Percentiles rank a stretch among this genome's conserved stretches.
Evolutionary conservation across 164 flowering plant species (phyloP).

Genomic region (Stephania japonica): DNA sequence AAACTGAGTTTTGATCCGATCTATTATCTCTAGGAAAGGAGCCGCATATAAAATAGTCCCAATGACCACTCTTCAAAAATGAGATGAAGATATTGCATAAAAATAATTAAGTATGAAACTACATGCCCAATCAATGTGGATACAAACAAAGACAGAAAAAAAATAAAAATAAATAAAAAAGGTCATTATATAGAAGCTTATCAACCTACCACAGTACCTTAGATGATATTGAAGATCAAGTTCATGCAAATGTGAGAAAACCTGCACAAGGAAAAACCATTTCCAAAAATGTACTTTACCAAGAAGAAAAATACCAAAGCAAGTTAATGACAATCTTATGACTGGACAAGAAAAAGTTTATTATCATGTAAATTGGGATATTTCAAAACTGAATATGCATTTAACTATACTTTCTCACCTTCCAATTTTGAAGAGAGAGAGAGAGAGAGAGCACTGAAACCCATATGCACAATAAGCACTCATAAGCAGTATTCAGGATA

Average conservation of each 20-base stretch:
- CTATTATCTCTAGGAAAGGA: too few relatives aligned
- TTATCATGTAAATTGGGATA: not conserved
- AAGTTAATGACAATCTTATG: not conserved
- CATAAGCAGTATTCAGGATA: too few relatives aligned
- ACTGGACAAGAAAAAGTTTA: not conserved
- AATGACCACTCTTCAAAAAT: not conserved
- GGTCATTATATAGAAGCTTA: too few relatives aligned
- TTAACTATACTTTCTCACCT: too few relatives aligned
- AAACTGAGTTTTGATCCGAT: too few relatives aligned
- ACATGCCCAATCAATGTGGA: not conserved
- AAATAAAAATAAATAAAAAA: too few relatives aligned
- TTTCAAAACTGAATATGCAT: not conserved
- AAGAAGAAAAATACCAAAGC: not conserved
- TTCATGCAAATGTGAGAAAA: constrained; percentile 86
- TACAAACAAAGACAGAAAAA: not conserved
- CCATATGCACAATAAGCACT: too few relatives aligned
- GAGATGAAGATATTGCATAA: not conserved
- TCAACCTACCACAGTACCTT: constrained; percentile 41
- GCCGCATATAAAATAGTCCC: too few relatives aligned
- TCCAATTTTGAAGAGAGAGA: too few relatives aligned
- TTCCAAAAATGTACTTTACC: not conserved
- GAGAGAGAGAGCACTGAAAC: too few relatives aligned
- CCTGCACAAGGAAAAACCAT: constrained; percentile 44
- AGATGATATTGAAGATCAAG: constrained; percentile 94
- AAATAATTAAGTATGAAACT: not conserved